Evolutionary conservation across 805 yeast species (phyloP).

Genomic region (Dipodascopsis uninucleata): DNA sequence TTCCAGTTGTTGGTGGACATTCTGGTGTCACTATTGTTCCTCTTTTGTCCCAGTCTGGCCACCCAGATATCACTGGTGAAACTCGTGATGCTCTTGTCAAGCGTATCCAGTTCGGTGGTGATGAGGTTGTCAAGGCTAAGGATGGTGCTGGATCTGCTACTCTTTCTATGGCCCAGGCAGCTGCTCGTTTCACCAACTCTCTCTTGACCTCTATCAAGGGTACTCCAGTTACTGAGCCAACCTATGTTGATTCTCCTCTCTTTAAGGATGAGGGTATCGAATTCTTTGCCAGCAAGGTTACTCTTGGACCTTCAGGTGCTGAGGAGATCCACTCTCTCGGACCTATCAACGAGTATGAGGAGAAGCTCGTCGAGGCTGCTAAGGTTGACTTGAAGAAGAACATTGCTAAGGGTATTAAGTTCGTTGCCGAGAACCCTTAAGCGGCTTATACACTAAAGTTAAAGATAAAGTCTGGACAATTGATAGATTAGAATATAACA

Average conservation of each 20-base stretch:
- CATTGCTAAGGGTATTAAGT: slow-evolving; percentile 90
- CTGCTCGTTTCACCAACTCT: slow-evolving; percentile 66
- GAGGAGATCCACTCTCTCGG: slow-evolving; percentile 64
- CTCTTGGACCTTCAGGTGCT: slow-evolving; percentile 82
- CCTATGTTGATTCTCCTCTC: slow-evolving; percentile 65
- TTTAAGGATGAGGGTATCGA: slow-evolving; percentile 88
- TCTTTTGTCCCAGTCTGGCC: slow-evolving; percentile 77
- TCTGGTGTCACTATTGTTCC: slow-evolving; percentile 96
- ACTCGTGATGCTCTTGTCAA: slow-evolving; percentile 63
- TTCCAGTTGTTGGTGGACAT: slow-evolving; percentile 95
- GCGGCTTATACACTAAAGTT: no score
- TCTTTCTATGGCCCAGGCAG: slow-evolving; percentile 73
- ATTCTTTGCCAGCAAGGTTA: slow-evolving; percentile 92
- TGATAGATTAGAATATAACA: no score
- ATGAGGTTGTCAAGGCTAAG: slow-evolving; percentile 90
- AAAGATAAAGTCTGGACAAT: no score
- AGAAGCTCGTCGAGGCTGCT: slow-evolving; percentile 74
- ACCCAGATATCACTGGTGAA: slow-evolving; percentile 55
- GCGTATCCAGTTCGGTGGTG: slow-evolving; percentile 96
- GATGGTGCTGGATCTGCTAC: slow-evolving; percentile 94
- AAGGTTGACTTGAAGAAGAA: slow-evolving; percentile 86
- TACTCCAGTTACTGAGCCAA: slow-evolving; percentile 50
- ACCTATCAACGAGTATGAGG: slow-evolving; percentile 69
- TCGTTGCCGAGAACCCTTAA: slow-evolving; percentile 49
- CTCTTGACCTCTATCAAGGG: slow-evolving; percentile 42